Base-by-base conservation (phyloP, 768 basidiomycete species). In the Chalciporus chontae region DNA sequence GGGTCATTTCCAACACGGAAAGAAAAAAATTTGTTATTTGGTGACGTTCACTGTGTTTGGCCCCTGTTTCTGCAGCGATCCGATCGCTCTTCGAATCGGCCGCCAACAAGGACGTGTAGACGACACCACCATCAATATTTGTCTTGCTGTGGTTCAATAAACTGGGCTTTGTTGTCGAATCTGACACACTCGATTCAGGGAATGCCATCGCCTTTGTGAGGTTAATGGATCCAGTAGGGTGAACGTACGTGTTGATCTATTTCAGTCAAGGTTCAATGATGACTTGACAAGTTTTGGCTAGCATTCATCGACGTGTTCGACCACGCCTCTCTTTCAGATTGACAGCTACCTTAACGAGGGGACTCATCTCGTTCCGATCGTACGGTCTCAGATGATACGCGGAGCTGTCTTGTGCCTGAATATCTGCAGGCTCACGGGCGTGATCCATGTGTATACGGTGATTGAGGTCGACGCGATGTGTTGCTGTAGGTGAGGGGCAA, bases 241-340 rank as follows among this genome's bases (percentile, higher is more conserved):
- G 49, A 38, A 11, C 32, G 44, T 38, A 43, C 13, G 45, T 57
- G 49, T 51, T 53, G 50, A 50, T 49, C 40, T 26, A 18, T 43
- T 42, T 40, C n/a, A 8, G 24, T 32, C 47, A 43, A 31, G 43
- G n/a, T 45, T 27, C 21, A 19, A 32, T 27, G 24, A 40, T 18
- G 5, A 24, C 46, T 38, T 37, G 43, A 4, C 31, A 31, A 31
- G 14, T 18, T n/a, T 21, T 7, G 26, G 21, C 27, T 51, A 19
- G 27, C 29, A 34, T 39, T 36, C 6, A 15, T 36, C 34, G 23
- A 24, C 44, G 14, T 45, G 44, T 21, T n/a, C 13, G 14, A 27
- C 11, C 21, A 45, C 44, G 24, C 32, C 34, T 37, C 34, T 45
- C 24, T 38, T 34, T 34, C 21, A 26, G 51, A 43, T 32, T 48